phyloP scores from a whole-genome alignment of 2,329 filamentous ascomycete genomes.

The Mariannaea elegans region DNA sequence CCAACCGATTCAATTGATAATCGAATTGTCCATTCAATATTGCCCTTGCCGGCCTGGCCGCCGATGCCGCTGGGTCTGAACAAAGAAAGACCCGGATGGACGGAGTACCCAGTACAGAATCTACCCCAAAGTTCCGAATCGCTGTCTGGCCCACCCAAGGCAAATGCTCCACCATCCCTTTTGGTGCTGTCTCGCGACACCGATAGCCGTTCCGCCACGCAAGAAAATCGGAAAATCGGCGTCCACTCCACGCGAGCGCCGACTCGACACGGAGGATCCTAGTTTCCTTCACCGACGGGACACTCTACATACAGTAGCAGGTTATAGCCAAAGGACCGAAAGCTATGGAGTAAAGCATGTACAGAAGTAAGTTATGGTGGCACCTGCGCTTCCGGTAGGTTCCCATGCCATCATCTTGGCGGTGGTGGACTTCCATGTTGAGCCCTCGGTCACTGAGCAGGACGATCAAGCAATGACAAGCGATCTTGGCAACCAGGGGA shows the following conservation, averaged over 20 bases:
- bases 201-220: no score
- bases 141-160: neutral
- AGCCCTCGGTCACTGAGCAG: constrained; percentile 4
- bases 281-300: neutral
- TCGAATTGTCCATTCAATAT: neutral
- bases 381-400: no score
- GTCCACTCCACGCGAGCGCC: neutral
- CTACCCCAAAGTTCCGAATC: neutral
- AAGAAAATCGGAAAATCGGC: constrained; percentile 10
- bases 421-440: no score
- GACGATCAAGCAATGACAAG: neutral
- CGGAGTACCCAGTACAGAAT: no score
- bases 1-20: neutral
- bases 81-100: neutral
- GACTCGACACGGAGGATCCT: neutral
- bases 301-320: no score
- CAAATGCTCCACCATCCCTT: no score
- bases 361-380: no score
- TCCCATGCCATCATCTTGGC: no score
- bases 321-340: no score
- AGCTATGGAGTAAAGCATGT: no score
- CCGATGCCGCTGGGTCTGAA: constrained; percentile 13
- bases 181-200: constrained; percentile 7
- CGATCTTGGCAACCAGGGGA: constrained; percentile 1
- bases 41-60: constrained; percentile 4